phyloP scores from a whole-genome alignment of 371 early-diverging fungal species.

The Mortierella sp. region DNA sequence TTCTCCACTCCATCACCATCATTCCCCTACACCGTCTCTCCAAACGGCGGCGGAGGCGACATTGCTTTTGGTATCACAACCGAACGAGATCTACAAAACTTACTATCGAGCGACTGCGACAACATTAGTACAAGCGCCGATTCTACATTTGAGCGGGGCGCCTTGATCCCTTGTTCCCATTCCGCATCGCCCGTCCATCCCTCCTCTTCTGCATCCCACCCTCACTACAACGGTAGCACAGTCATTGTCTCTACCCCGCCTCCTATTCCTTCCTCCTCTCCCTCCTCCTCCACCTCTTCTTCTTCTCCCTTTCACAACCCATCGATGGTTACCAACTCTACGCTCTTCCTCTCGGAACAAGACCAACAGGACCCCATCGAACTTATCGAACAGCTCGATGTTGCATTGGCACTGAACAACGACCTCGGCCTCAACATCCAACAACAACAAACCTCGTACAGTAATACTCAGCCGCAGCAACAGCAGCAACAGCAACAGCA shows the following conservation, averaged over 20 bases:
- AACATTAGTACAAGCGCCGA: slow-evolving; percentile 4
- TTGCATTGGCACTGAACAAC: background rate
- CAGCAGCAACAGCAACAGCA: background rate
- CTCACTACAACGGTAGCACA: background rate
- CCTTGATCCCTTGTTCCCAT: slow-evolving; percentile 10
- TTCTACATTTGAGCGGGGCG: slow-evolving; percentile 8
- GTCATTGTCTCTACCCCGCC: background rate
- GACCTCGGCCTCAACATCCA: background rate
- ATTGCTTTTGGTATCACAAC: slow-evolving; percentile 1
- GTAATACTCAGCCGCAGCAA: too few species aligned
- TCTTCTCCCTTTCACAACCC: background rate
- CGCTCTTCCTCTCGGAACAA: slow-evolving; percentile 12
- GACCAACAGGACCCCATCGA: background rate
- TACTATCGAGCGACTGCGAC: slow-evolving; percentile 11
- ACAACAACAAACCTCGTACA: too few species aligned
- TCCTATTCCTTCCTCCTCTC: background rate
- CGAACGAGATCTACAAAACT: slow-evolving; percentile 6
- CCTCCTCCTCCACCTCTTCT: background rate
- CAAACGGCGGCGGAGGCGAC: background rate
- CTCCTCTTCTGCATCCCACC: background rate
- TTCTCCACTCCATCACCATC: background rate
- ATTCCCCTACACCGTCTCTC: background rate
- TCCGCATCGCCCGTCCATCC: slow-evolving; percentile 4
- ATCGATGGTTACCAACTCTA: background rate
- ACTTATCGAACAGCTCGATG: background rate